Evolutionary conservation across 2,329 filamentous ascomycete genomes (phyloP), one percentile per base, ranked within the genome.

Genomic region (Ophiocordyceps robertsii): DNA sequence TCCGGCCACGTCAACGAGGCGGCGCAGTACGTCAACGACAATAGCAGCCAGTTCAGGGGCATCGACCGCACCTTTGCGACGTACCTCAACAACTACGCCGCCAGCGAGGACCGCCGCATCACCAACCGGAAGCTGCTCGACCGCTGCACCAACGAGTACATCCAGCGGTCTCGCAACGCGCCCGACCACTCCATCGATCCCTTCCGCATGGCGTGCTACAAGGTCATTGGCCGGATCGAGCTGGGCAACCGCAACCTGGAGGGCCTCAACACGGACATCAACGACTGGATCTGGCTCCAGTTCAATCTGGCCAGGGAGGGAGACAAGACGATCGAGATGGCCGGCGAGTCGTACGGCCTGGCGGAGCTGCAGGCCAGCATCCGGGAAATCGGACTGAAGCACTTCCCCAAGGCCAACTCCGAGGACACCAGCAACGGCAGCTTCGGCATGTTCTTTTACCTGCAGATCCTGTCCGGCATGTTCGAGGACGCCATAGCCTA

Each of bases 191-290:
- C 85, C 2, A 80, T 93, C 49, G 92, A 98, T 59, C 92, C 92
- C 24, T 98, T 93, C 67, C 81, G 88, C 42, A 89, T 95, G 79
- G 89, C 90, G 39, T 95, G 92, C 61, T 96, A 96, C 72, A 96
- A 98, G 70, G 81, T 98, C 47, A 83, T 98, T 52, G 92, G 93
- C 38, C 87, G 80, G 38, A 82, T 79, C 51, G 80, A 82, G 53
- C 65, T 84, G 24, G 69, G 66, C 55, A 79, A 80, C 60, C 74
- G 80, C 48, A 77, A 71, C 50, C 60, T 83, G 29, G 77, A 80
- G 21, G 73, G 73, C 38, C 63, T 83, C 31, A 75, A 75, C 53
- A 76, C 72, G 13, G 75, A 79, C 44, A 75, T 82, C 45, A 75
- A 81, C 54, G 80, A 84, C 60, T 83, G 77, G 75, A 73, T 81